Evolutionary conservation across 352 stramenopile species (phyloP), one percentile per base, ranked within the genome.

Genomic region (Phytophthora cryptogea): DNA sequence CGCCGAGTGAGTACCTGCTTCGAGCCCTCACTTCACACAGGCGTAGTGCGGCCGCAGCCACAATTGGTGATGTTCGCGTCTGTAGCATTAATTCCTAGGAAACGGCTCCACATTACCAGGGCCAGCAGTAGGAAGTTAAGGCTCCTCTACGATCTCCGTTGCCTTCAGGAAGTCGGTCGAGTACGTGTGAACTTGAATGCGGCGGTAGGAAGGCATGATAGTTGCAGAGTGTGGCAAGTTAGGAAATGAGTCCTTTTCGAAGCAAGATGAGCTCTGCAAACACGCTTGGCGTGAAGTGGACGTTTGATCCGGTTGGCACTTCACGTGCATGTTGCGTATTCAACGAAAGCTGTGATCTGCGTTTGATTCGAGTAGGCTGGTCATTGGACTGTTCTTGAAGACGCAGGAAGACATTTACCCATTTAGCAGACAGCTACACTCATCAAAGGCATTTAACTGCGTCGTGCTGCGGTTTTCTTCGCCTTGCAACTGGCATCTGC

Each of bases 61-160:
- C 74, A 76, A 57, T 79, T 83, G 23, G 75, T 83, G 45, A 83
- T 58, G 63, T 80, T 83, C 48, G 85, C 64, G 52, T 85, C 72
- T 9, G 75, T 79, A 37, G 70, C 75, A 36, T 85, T 85, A 59
- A 85, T 78, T 8, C 74, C 74, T 36, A 69, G 23, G 41, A 61
- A 69, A 10, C 30, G 54, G 41, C 65, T 69, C 60, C 23, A 80
- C 56, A 26, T 63, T 45, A 10, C 70, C 72, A 3, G 70, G 40
- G 0, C 43, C 42, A 9, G 74, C 45, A 14, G 43, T 69, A 9
- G 74, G 68, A 4, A 77, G 33, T 36, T 77, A 56, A 1, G 64
- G 16, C 16, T 63, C 55, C 16, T 66, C 59, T 2, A 76, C 56
- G 31, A 84, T 67, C 47, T 71, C 23, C 4, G 72, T 78, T 10